Evolutionary conservation across 2,329 filamentous ascomycete species (phyloP).

Genomic region (Niveomyces coronatus): DNA sequence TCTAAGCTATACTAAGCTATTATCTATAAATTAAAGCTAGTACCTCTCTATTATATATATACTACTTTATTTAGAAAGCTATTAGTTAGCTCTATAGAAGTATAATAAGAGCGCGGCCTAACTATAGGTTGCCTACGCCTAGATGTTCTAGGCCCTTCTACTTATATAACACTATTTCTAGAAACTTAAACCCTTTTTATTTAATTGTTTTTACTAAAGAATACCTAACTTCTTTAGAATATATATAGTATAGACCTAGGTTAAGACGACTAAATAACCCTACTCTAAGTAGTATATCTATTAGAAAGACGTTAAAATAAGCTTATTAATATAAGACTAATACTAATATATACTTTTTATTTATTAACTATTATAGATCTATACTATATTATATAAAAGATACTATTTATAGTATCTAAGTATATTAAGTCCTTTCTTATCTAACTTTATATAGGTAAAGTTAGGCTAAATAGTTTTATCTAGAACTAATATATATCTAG

Average conservation of each 20-base stretch:
- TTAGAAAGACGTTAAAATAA: too few relatives aligned
- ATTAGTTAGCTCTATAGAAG: too few relatives aligned
- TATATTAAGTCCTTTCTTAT: neutral
- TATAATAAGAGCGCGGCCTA: neutral
- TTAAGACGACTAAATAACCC: neutral
- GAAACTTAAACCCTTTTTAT: neutral
- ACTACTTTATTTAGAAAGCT: too few relatives aligned
- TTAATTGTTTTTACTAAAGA: neutral
- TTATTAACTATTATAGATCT: too few relatives aligned
- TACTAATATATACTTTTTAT: too few relatives aligned
- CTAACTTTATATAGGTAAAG: neutral
- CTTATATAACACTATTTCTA: neutral
- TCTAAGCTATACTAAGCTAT: too few relatives aligned
- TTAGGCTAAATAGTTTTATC: neutral
- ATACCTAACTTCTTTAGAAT: neutral
- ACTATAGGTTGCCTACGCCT: too few relatives aligned
- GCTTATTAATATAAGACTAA: too few relatives aligned
- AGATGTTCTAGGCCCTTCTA: neutral
- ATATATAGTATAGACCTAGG: neutral
- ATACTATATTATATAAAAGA: too few relatives aligned
- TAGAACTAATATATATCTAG: neutral
- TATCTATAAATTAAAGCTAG: too few relatives aligned
- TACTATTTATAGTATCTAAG: neutral
- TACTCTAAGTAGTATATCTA: too few relatives aligned
- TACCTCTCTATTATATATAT: too few relatives aligned